These are phyloP conservation scores for Asterophora lycoperdoides DNA, from an alignment of 768 basidiomycete genomes.

Conservation along the genomic window DNA sequence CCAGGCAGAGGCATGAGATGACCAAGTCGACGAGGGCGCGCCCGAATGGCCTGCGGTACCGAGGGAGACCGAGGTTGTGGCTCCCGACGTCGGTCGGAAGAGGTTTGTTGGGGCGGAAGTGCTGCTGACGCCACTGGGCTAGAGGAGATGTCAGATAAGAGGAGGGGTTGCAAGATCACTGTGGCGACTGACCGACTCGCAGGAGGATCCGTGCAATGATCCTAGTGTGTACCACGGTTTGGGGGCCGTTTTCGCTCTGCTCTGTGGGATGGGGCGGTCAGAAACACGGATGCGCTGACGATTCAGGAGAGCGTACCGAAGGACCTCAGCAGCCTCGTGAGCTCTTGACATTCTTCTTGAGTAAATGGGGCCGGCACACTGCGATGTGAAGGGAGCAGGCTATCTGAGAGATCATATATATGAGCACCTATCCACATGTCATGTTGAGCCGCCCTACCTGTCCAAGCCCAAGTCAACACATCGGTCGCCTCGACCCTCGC, in stretches of 20 bases:
- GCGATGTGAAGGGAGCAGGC: constrained; percentile 57
- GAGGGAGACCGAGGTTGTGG: constrained; percentile 22
- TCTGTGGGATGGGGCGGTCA: constrained; percentile 14
- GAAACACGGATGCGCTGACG: background rate
- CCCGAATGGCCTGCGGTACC: constrained; percentile 35
- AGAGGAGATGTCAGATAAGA: background rate
- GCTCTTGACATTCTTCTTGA: constrained; percentile 73
- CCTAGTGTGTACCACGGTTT: constrained; percentile 52
- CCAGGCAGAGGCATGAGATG: constrained; percentile 63
- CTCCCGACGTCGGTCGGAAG: constrained; percentile 49
- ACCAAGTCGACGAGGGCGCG: constrained; percentile 55
- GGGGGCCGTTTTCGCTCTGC: constrained; percentile 37
- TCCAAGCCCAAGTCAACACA: constrained; percentile 76
- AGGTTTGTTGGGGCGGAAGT: constrained; percentile 67
- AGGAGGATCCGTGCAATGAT: constrained; percentile 66
- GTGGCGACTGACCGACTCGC: constrained; percentile 51
- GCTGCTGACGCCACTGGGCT: constrained; percentile 68
- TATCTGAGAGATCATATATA: constrained; percentile 39
- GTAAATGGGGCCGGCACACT: constrained; percentile 62
- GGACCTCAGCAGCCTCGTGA: constrained; percentile 55
- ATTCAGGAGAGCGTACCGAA: constrained; percentile 23
- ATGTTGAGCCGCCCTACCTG: constrained; percentile 38
- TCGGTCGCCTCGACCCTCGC: constrained; percentile 70
- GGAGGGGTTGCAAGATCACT: background rate
- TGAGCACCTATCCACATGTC: background rate